Percentiles rank a stretch among this genome's conserved stretches.
Evolutionary conservation across 257 asterid genomes (phyloP).

Genomic region (Agastache rugosa): DNA sequence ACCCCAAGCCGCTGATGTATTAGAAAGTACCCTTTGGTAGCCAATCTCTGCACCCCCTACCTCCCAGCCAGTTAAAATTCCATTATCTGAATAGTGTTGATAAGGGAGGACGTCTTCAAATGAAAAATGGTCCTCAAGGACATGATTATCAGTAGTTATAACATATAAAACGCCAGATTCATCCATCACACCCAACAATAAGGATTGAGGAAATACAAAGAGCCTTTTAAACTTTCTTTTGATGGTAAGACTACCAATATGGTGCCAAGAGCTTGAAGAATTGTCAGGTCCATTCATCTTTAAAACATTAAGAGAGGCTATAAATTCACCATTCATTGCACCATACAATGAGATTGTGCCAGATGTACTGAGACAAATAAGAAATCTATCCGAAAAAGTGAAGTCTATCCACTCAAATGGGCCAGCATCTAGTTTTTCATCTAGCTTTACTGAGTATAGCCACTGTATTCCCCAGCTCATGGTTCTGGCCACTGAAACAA

Average conservation of each 20-base stretch:
- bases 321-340: slow-evolving; percentile 65
- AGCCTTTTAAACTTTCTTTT: slow-evolving; percentile 73
- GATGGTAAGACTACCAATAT: slow-evolving; percentile 39
- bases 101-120: slow-evolving; percentile 44
- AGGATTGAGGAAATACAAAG: slow-evolving; percentile 61
- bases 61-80: slow-evolving; percentile 68
- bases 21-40: slow-evolving; percentile 58
- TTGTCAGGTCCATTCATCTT: slow-evolving; percentile 44
- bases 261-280: slow-evolving; percentile 43
- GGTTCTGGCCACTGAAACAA: slow-evolving; percentile 68
- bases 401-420: slow-evolving; percentile 84
- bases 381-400: slow-evolving; percentile 69
- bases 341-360: slow-evolving; percentile 71
- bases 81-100: slow-evolving; percentile 53
- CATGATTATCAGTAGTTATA: slow-evolving; percentile 49
- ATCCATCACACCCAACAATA: slow-evolving; percentile 78
- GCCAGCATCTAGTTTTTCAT: slow-evolving; percentile 49
- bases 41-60: slow-evolving; percentile 84
- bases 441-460: slow-evolving; percentile 71
- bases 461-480: slow-evolving; percentile 83
- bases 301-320: slow-evolving; percentile 60
- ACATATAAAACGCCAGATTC: slow-evolving; percentile 72
- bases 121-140: slow-evolving; percentile 47
- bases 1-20: slow-evolving; percentile 42
- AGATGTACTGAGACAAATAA: slow-evolving; percentile 72